Evolutionary conservation across 2,329 filamentous ascomycete genomes (phyloP), one percentile per base, ranked within the genome.

Genomic region (Lachnum nothofagi): DNA sequence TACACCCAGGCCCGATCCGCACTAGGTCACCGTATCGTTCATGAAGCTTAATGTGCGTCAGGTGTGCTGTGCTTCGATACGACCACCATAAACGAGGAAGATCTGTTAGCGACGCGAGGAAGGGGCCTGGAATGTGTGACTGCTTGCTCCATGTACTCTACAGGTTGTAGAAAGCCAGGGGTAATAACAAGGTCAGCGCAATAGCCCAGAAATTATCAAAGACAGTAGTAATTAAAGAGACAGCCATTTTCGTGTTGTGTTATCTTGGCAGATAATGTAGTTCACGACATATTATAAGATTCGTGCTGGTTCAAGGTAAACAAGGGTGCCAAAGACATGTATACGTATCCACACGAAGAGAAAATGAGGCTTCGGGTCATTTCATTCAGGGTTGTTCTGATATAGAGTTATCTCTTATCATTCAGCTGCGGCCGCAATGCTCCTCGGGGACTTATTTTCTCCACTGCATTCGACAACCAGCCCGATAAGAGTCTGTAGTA

Each of bases 1-100:
- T 49, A n/a, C 48, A 35, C 24, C 55, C 57, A 2, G 59, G 59
- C 7, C 58, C 59, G n/a, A 57, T 38, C 4, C 55, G 51, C 9
- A 61, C 53, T 19, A 50, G 23, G 8, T 45, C 31, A 14, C 58
- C 59, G 48, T 57, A 53, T 27, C 51, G 46, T 20, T 50, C 29
- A 41, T 60, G 58, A 5, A 58, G 33, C 2, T 48, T 25, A 9
- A 42, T 48, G 27, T 55, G 38, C 3, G 39, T 45, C 5, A 44
- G n/a, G n/a, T 59, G 44, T n/a, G 48, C 33, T 5, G 46, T 40
- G 7, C 53, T 49, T 23, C 43, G 48, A 22, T 25, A 49, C 3
- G 44, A 34, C 29, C 37, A 35, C 14, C 33, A 44, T 16, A 60
- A 12, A 5, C 55, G 51, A 52, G 48, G 55, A 8, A 60, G 34